Base-by-base conservation (phyloP, 441 rosid species). In the Isatis lusitanica region DNA sequence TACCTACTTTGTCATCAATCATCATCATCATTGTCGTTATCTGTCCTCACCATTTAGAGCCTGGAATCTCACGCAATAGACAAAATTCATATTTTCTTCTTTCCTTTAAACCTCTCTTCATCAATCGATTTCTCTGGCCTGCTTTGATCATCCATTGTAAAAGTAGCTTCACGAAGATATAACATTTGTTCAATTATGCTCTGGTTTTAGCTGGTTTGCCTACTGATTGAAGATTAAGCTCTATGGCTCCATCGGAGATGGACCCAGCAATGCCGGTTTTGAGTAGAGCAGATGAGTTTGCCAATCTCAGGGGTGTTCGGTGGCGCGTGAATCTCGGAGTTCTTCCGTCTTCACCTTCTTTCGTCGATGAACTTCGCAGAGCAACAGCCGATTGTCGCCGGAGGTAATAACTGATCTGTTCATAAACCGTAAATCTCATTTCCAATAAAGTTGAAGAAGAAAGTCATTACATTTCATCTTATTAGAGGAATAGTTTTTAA, bases 271-370 rank as follows among this genome's bases (percentile, higher is more conserved):
- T 73, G 73, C 69, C 65, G 50, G 56, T 21, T 50, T 21, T 10
- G 56, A 50, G 31, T 21, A 50, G 15, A 21, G 30, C 7, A 39
- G 15, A 21, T 2, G 82, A 57, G 9, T 70, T 86, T 71, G 64
- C 52, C 17, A 84, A 80, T 65, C 85, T 90, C 9, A 83, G 96
- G 66, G 85, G 98, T 4, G 89, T 90, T 9, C 85, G 74, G 66
- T 93, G 98, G 98, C 92, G 98, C 33, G 71, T 90, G 53, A 76
- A 87, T 85, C 98, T 90, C 17, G 92, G 92, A 73, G 83, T 90
- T 80, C 70, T 93, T 68, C 95, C 93, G 42, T 56, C 82, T 61
- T 63, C 80, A 6, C 60, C 83, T 30, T 81, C 88, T 65, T 76
- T 88, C 4, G 43, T 92, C 48, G 93, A 88, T 76, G 84, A 87